Percentiles rank a stretch among this genome's conserved stretches.
Evolutionary conservation across 495 filamentous ascomycete species (phyloP).

Genomic region (Aspergillus sclerotiicarbonarius): DNA sequence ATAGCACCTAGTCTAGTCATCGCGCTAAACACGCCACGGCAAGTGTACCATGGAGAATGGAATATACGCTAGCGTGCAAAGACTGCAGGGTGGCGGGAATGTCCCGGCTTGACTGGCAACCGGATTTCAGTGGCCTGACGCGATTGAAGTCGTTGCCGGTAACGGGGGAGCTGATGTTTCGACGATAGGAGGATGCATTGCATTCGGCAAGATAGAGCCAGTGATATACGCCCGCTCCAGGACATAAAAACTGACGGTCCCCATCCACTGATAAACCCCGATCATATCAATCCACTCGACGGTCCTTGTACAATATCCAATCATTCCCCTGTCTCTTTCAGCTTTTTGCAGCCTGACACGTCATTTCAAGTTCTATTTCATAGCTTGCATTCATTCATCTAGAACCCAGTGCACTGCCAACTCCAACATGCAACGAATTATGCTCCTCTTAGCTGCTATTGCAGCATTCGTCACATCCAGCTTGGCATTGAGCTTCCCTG

Average conservation of each 20-base stretch:
- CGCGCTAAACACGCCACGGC: background rate
- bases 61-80: background rate
- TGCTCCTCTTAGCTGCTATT: background rate
- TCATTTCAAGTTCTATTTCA: no score
- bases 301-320: no score
- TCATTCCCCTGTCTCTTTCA: no score
- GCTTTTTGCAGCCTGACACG: no score
- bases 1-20: background rate
- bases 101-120: background rate
- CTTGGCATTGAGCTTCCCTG: constrained; percentile 11
- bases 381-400: no score
- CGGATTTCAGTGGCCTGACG: background rate
- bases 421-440: background rate
- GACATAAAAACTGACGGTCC: no score
- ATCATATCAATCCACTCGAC: no score
- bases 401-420: no score
- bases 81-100: background rate
- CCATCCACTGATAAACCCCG: no score
- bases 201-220: no score
- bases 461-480: background rate
- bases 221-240: no score
- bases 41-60: background rate
- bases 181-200: no score
- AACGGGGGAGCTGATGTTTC: background rate
- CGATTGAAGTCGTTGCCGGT: background rate